Conservation (phyloP, 441 rosid species). For the Erodium chrysanthum region DNA sequence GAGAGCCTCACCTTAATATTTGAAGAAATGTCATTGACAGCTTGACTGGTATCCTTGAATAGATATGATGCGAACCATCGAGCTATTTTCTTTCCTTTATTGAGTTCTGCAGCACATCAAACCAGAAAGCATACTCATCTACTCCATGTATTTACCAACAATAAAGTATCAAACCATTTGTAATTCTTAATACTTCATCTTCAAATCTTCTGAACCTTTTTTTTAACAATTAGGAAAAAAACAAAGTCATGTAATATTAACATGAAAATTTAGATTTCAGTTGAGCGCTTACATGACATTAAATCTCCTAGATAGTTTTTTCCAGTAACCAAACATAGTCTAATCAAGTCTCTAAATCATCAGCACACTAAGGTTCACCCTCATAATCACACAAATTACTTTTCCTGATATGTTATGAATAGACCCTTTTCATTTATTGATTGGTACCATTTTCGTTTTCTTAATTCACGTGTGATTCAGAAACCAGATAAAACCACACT, state of each 20-base stretch:
- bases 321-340: neutral
- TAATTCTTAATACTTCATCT: no score
- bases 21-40: constrained; percentile 25
- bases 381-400: neutral
- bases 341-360: neutral
- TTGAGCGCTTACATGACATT: neutral
- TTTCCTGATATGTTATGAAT: neutral
- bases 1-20: constrained; percentile 36
- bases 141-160: neutral
- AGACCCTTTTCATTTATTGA: neutral
- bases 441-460: no score
- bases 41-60: constrained; percentile 31
- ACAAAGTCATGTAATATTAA: neutral
- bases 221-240: neutral
- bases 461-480: neutral
- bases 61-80: constrained; percentile 57
- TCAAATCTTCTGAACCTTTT: neutral
- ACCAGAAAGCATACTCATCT: constrained; percentile 9
- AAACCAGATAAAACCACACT: neutral
- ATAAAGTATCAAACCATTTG: no score
- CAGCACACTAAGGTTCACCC: neutral
- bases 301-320: neutral
- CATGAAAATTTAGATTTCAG: neutral
- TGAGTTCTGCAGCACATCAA: constrained; percentile 26
- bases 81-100: constrained; percentile 45